Percentiles rank a stretch among this genome's conserved stretches.
Evolutionary conservation across 345 rosid species (phyloP).

Genomic region (Laguncularia racemosa): DNA sequence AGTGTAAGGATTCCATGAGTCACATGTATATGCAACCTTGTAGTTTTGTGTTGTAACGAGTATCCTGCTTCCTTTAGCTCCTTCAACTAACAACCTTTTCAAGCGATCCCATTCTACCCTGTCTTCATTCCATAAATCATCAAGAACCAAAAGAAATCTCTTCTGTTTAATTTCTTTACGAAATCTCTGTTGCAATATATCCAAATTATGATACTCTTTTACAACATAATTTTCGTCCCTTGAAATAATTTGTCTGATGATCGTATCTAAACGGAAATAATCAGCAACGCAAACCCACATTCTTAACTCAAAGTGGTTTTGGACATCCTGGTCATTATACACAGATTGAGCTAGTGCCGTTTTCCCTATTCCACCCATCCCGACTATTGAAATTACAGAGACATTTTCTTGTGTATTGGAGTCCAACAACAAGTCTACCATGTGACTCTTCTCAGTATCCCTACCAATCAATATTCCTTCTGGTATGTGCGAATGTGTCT

Average conservation of each 20-base stretch:
- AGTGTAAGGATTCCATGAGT: not conserved
- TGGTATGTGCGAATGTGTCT: too few species aligned
- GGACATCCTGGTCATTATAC: conserved; percentile 13
- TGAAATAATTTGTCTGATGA: conserved; percentile 1
- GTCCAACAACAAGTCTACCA: too few species aligned
- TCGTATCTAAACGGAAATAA: conserved; percentile 9
- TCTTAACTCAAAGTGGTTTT: conserved; percentile 7
- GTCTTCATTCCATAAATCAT: conserved; percentile 13
- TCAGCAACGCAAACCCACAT: conserved; percentile 27
- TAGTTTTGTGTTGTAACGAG: conserved; percentile 10
- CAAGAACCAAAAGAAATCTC: conserved; percentile 3
- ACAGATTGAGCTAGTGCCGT: too few species aligned
- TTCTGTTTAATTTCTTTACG: not conserved
- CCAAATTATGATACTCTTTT: too few species aligned
- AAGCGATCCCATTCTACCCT: conserved; percentile 20
- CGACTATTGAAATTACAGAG: too few species aligned
- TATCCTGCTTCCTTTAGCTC: conserved; percentile 25
- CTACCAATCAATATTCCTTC: too few species aligned
- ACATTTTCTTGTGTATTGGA: too few species aligned
- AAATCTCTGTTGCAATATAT: too few species aligned
- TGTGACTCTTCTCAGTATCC: too few species aligned
- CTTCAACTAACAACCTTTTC: conserved; percentile 16
- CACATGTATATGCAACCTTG: not conserved
- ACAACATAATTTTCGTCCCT: not conserved
- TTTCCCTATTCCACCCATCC: too few species aligned